phyloP scores from a whole-genome alignment of 345 rosid genomes.

The Ceriops zippeliana region DNA sequence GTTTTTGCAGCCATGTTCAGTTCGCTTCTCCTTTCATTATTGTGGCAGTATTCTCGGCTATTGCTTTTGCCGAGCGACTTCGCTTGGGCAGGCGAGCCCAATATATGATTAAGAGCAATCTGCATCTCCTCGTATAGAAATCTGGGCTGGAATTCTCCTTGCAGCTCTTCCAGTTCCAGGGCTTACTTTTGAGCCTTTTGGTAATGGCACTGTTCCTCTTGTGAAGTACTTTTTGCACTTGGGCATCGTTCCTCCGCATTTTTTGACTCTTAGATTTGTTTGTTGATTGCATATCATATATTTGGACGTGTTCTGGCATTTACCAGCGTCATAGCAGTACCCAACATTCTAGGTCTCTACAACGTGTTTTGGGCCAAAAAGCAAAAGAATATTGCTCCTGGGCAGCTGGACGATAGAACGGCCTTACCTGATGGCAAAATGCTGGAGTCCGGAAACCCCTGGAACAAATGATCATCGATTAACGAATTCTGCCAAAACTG shows the following conservation, averaged over 20 bases:
- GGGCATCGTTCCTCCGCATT: too few species aligned
- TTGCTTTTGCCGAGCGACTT: slow-evolving; percentile 44
- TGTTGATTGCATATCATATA: neutral
- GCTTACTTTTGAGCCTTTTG: too few species aligned
- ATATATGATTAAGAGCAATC: neutral
- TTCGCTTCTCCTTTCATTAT: slow-evolving; percentile 28
- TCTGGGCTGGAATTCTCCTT: too few species aligned
- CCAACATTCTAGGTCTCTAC: slow-evolving; percentile 37
- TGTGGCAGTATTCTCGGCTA: slow-evolving; percentile 40
- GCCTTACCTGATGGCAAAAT: neutral
- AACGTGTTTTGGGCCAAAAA: slow-evolving; percentile 39
- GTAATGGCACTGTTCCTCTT: too few species aligned
- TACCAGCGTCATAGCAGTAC: slow-evolving; percentile 28
- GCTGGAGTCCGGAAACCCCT: neutral
- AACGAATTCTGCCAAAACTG: neutral
- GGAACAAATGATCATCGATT: neutral
- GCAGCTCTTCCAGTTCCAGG: too few species aligned
- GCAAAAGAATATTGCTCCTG: slow-evolving; percentile 9
- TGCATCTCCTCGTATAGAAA: neutral
- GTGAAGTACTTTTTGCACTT: too few species aligned
- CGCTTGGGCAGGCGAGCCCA: slow-evolving; percentile 35
- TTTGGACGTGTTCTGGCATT: neutral
- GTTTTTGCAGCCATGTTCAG: slow-evolving; percentile 41
- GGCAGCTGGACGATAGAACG: neutral
- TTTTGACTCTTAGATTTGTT: too few species aligned